Conservation (phyloP, 2,329 filamentous ascomycete genomes). For the Tolypocladium cylindrosporum region DNA sequence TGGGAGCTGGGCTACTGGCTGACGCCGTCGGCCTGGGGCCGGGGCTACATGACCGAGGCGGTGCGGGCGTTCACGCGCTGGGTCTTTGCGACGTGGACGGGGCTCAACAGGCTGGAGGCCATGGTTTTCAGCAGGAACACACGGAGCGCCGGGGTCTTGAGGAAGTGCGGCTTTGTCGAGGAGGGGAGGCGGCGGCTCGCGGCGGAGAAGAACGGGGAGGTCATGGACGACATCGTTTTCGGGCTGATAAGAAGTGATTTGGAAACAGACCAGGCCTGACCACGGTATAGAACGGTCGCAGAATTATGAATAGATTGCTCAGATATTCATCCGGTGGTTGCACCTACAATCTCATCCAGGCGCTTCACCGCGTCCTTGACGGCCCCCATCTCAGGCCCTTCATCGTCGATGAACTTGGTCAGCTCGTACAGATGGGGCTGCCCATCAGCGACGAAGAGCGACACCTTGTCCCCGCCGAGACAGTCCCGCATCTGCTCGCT, state of each 20-base stretch:
- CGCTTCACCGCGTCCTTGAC: constrained; percentile 14
- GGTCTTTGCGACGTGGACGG: constrained; percentile 31
- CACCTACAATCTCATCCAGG: constrained; percentile 12
- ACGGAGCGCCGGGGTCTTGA: constrained; percentile 32
- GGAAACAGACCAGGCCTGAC: background rate
- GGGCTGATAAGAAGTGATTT: constrained; percentile 28
- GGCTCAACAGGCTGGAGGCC: constrained; percentile 17
- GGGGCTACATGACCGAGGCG: constrained; percentile 33
- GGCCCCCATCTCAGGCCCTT: constrained; percentile 14
- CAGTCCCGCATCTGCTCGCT: constrained; percentile 15
- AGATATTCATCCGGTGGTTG: background rate
- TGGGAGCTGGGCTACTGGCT: constrained; percentile 42
- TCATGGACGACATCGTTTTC: constrained; percentile 27
- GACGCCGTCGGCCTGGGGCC: constrained; percentile 31
- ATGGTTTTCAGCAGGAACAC: constrained; percentile 25
- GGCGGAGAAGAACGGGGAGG: constrained; percentile 28
- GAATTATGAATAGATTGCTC: background rate
- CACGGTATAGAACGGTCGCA: background rate
- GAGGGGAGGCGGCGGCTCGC: constrained; percentile 34
- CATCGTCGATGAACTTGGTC: constrained; percentile 19
- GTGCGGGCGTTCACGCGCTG: constrained; percentile 27
- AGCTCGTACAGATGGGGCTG: constrained; percentile 19
- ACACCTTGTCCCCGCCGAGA: constrained; percentile 15
- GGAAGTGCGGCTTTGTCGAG: constrained; percentile 16
- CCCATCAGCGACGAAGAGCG: constrained; percentile 14